These are phyloP conservation scores for Pichia inconspicua DNA, from an alignment of 1,139 yeast genomes.

Conservation along the genomic window DNA sequence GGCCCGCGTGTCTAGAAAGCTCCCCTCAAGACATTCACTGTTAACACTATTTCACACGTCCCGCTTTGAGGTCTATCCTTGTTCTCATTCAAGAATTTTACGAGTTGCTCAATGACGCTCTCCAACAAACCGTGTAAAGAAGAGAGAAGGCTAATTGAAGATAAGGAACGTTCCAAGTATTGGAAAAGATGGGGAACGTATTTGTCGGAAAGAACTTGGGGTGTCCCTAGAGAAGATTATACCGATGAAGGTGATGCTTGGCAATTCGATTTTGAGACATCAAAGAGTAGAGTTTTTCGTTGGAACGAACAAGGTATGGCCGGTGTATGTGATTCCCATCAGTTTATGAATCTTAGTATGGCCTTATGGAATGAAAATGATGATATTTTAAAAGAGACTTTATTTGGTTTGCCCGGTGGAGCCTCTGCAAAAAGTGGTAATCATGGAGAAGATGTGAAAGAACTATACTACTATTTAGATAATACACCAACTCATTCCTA, in stretches of 20 bases:
- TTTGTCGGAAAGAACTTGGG: constrained; percentile 88
- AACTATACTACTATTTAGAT: constrained; percentile 77
- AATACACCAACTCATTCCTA: constrained; percentile 92
- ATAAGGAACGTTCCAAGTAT: constrained; percentile 48
- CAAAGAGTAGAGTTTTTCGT: constrained; percentile 74
- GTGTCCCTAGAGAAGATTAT: constrained; percentile 90
- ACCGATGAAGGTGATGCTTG: constrained; percentile 87
- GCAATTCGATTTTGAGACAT: constrained; percentile 87
- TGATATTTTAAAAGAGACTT: constrained; percentile 75
- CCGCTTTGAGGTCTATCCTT: not conserved
- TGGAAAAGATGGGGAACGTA: constrained; percentile 95
- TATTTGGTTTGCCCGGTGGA: constrained; percentile 78
- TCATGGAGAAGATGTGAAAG: constrained; percentile 94
- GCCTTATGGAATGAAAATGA: constrained; percentile 94
- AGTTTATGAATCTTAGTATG: constrained; percentile 64
- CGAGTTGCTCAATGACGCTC: constrained; percentile 5
- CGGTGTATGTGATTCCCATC: constrained; percentile 85
- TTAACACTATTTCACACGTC: not conserved
- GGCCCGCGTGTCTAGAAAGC: no score
- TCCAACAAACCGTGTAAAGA: constrained; percentile 33
- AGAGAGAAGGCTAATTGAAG: constrained; percentile 59
- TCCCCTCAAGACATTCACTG: no score
- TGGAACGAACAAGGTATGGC: constrained; percentile 98
- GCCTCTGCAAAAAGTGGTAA: constrained; percentile 95
- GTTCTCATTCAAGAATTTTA: not conserved